Percentiles rank a stretch among this genome's conserved stretches.
Evolutionary conservation across 2,329 filamentous ascomycete genomes (phyloP).

Genomic region (Penicillium occitanis): DNA sequence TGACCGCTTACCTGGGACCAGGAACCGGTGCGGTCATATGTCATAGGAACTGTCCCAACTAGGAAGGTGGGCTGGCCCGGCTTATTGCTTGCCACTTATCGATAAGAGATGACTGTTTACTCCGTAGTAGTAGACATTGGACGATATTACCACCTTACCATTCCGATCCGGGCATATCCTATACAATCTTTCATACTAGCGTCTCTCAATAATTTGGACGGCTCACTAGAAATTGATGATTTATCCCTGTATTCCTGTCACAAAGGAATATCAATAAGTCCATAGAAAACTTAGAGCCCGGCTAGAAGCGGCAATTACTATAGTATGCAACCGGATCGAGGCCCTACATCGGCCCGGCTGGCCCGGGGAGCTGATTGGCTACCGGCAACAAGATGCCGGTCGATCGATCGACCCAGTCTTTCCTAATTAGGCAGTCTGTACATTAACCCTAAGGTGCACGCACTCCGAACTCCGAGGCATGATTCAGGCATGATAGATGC

Average conservation of each 20-base stretch:
- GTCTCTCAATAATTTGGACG: neutral
- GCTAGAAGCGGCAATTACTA: conserved; percentile 11
- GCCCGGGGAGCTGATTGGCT: conserved; percentile 17
- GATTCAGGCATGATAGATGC: too few relatives aligned
- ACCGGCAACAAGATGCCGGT: conserved; percentile 18
- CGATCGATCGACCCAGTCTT: neutral
- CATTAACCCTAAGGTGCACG: neutral
- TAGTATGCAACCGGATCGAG: conserved; percentile 12
- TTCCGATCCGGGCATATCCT: neutral
- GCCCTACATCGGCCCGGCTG: conserved; percentile 15
- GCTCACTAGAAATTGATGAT: neutral
- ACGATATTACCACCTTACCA: neutral
- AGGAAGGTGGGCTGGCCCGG: conserved; percentile 9
- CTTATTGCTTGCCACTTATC: conserved; percentile 14
- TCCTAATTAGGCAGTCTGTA: neutral
- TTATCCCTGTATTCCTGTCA: too few relatives aligned
- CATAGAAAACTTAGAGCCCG: neutral
- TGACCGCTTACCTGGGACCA: neutral
- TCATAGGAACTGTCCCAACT: conserved; percentile 1
- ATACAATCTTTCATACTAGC: neutral
- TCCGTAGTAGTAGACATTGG: too few relatives aligned
- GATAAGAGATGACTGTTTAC: neutral
- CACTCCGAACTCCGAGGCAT: neutral
- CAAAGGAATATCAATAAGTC: too few relatives aligned
- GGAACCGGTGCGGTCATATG: conserved; percentile 14